Base-by-base conservation (phyloP, 192 early-diverging fungal genomes). In the Rhizoclosmatium globosum region DNA sequence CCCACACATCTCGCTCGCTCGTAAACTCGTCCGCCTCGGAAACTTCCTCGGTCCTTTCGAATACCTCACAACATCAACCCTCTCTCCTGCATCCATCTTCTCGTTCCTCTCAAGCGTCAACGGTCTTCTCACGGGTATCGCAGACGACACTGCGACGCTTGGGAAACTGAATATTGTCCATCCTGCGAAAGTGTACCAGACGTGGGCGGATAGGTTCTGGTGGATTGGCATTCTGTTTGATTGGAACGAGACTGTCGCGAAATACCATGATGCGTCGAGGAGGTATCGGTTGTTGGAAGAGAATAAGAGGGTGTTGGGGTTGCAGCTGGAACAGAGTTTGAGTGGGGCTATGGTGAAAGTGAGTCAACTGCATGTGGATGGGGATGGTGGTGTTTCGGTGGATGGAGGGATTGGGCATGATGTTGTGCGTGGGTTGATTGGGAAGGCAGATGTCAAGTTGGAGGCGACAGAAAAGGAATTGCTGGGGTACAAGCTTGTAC, bases 11-110 rank as follows among this genome's bases (percentile, higher is more conserved):
- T 94, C 93, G 9, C 89, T 87, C 43, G 89, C 93, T 1, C 87
- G 95, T 31, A 94, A 94, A 74, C 84, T 94, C 19, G 81, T 96
- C 42, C 86, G 95, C n/a, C 81, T 94, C 38, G 85, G 84, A 50
- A 91, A 94, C 82, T 87, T 85, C 62, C 79, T 95, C 41, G 92
- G 91, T 21, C 93, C 95, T 6, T 59, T 91, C 56, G 71, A 87
- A 38, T 85, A 91, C 4, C 80, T 94, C 17, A 61, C 83, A 2
- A 44, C 44, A 13, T n/a, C 57, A 44, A 45, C 42, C 11, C 17
- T 42, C n/a, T 21, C 58, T 0, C 6, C 2, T 3, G 0, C 38
- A 47, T 44, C 41, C 21, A 61, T 79, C 31, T 78, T 78, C 47
- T 44, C 17, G 13, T 64, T 74, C n/a, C 47, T 68, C 41, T n/a